Percentiles rank a stretch among this genome's conserved stretches.
These are phyloP conservation scores for Phyllosticta citriasiana DNA, from an alignment of 2,329 filamentous ascomycete species.

Conservation along the genomic window DNA sequence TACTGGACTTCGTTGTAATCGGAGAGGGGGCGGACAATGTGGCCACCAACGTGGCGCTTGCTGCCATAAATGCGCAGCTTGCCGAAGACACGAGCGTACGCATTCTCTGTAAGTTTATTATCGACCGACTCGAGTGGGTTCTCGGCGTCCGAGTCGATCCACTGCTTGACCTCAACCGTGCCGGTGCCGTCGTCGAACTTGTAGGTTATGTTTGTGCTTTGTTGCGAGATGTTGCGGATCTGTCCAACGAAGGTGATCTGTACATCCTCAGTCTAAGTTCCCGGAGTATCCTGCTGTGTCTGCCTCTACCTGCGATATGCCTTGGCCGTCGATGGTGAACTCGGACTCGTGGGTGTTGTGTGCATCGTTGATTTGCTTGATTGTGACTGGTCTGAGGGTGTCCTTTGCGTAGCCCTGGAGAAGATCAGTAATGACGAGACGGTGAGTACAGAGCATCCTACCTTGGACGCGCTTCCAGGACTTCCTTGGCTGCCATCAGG, in stretches of 20 bases:
- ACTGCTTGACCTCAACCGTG: constrained; percentile 81
- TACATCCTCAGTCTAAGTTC: constrained; percentile 11
- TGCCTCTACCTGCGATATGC: constrained; percentile 48
- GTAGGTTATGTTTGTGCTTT: constrained; percentile 86
- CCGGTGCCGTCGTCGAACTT: constrained; percentile 93
- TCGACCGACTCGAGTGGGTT: constrained; percentile 38
- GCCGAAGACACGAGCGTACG: constrained; percentile 79
- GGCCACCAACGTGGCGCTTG: constrained; percentile 70
- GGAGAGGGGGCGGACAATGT: constrained; percentile 67
- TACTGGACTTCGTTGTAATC: constrained; percentile 91
- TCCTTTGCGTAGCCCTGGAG: constrained; percentile 62
- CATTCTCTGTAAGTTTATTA: constrained; percentile 55
- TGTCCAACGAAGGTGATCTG: constrained; percentile 83
- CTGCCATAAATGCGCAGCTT: constrained; percentile 74
- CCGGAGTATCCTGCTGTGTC: neutral
- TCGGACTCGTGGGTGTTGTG: constrained; percentile 62
- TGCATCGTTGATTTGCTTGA: constrained; percentile 86
- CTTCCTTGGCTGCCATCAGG: constrained; percentile 38
- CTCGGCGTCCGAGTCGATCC: constrained; percentile 55
- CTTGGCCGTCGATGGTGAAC: constrained; percentile 71
- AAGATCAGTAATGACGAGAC: neutral
- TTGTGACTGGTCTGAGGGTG: constrained; percentile 83
- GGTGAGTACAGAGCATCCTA: constrained; percentile 1
- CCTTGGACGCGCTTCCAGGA: constrained; percentile 26
- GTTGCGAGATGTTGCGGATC: constrained; percentile 75